Evolutionary conservation across 1,284 basidiomycete species (phyloP), one percentile per base, ranked within the genome.

Genomic region (Rhodofomes roseus): DNA sequence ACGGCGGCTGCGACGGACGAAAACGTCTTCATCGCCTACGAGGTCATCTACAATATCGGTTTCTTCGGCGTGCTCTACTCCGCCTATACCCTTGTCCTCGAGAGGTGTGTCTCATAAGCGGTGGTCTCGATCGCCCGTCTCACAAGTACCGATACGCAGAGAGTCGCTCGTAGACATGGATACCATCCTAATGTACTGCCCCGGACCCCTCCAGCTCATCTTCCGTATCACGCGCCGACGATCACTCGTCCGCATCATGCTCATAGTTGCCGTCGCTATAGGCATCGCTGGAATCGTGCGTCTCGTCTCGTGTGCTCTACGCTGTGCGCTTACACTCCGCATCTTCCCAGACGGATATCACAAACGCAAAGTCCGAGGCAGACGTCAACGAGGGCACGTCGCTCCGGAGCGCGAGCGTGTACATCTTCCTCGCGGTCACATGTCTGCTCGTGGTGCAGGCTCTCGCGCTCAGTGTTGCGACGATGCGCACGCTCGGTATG

Each of bases 401-500:
- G 0, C 62, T 80, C 14, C 75, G 74, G 57, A 70, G 70, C 61
- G 71, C 65, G 41, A 70, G 80, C 67, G 69, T 73, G 14, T 70
- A 74, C 53, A 72, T 83, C n/a, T 82, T 82, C 72, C 71, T 83
- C 27, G 69, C 71, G 22, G 71, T 83, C 22, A 76, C 75, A 39
- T 62, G 74, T 29, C 64, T 81, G 2, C 71, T 80, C 52, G 76
- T 70, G 12, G 62, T 75, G 53, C 74, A 79, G 59, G 78, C 79
- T 0, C 12, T 76, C 8, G 39, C 70, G 20, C 68, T 81, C 9
- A 65, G 50, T 16, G 31, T 46, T 9, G 66, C 65, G 31, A 50
- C 60, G 9, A 54, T 50, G 23, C 44, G 60, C 59, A 44, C 34
- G 50, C 53, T 34, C 31, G 18, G 40, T 51, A 29, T 36, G 20